Evolutionary conservation across 1,284 basidiomycete genomes (phyloP).

Genomic region (Ustilago shanxiensis): DNA sequence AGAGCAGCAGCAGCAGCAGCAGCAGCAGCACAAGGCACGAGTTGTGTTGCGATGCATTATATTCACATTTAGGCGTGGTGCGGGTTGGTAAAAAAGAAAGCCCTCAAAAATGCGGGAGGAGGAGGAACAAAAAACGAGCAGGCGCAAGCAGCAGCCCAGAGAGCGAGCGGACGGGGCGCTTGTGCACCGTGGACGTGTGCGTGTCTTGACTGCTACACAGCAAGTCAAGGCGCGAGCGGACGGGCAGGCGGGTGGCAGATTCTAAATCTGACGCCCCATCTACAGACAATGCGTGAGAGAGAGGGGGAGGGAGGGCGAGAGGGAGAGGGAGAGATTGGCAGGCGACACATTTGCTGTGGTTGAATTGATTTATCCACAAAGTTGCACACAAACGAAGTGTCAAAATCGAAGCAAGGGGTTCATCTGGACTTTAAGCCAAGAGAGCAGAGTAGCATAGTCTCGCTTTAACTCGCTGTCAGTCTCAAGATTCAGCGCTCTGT

Average conservation of each 20-base stretch:
- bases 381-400: background rate
- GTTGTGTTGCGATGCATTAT: background rate
- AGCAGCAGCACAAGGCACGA: slow-evolving; percentile 1
- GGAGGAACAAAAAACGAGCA: slow-evolving; percentile 3
- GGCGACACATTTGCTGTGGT: background rate
- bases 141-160: background rate
- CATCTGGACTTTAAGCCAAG: background rate
- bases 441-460: background rate
- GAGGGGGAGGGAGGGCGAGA: background rate
- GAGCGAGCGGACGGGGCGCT: too few species aligned
- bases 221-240: too few species aligned
- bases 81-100: background rate
- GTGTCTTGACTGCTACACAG: background rate
- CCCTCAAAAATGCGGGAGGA: background rate
- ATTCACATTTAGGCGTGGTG: background rate
- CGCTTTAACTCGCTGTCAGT: background rate
- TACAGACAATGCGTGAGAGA: background rate
- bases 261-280: background rate
- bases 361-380: slow-evolving; percentile 4
- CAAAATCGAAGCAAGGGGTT: slow-evolving; percentile 12
- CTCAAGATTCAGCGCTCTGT: too few species aligned
- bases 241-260: background rate
- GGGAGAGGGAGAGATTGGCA: background rate
- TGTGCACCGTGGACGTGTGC: background rate
- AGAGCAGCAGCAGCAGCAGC: slow-evolving; percentile 1